These are phyloP conservation scores for Veloporphyrellus conicus DNA, from an alignment of 1,284 basidiomycete species.

Conservation along the genomic window DNA sequence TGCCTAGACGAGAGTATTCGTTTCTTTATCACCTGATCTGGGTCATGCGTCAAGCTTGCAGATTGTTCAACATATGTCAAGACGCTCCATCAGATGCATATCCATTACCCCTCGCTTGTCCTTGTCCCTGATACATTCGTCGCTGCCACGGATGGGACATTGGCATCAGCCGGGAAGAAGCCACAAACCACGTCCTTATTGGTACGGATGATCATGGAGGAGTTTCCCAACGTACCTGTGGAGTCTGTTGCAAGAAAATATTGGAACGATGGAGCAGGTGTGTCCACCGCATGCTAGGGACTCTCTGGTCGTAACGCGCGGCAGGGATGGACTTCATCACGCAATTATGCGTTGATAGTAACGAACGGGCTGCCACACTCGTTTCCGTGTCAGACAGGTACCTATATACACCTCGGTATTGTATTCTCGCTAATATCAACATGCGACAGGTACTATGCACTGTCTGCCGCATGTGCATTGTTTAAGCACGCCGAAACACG, in stretches of 20 bases:
- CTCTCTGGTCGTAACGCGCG: slow-evolving; percentile 6
- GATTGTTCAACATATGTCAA: slow-evolving; percentile 84
- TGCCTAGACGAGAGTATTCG: not conserved
- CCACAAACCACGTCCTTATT: slow-evolving; percentile 53
- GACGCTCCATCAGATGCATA: slow-evolving; percentile 79
- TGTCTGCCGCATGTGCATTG: slow-evolving; percentile 79
- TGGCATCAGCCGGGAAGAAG: slow-evolving; percentile 45
- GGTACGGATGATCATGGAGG: slow-evolving; percentile 69
- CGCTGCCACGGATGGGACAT: slow-evolving; percentile 46
- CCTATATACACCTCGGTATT: slow-evolving; percentile 33
- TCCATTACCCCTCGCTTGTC: slow-evolving; percentile 68
- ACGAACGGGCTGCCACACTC: slow-evolving; percentile 69
- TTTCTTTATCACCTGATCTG: slow-evolving; percentile 1
- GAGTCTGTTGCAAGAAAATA: slow-evolving; percentile 70
- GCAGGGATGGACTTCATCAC: slow-evolving; percentile 74
- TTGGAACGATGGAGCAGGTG: slow-evolving; percentile 79
- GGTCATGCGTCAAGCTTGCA: slow-evolving; percentile 52
- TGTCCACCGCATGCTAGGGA: slow-evolving; percentile 1
- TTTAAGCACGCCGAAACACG: slow-evolving; percentile 75
- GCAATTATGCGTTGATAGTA: slow-evolving; percentile 72
- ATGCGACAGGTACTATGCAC: slow-evolving; percentile 71
- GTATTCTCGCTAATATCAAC: slow-evolving; percentile 10
- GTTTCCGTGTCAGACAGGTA: slow-evolving; percentile 75
- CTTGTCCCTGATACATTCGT: slow-evolving; percentile 79
- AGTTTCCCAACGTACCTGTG: slow-evolving; percentile 64